Percentiles rank a stretch among this genome's conserved stretches.
These are phyloP conservation scores for Forsythia suspensa DNA, from an alignment of 257 asterid genomes.

Conservation along the genomic window DNA sequence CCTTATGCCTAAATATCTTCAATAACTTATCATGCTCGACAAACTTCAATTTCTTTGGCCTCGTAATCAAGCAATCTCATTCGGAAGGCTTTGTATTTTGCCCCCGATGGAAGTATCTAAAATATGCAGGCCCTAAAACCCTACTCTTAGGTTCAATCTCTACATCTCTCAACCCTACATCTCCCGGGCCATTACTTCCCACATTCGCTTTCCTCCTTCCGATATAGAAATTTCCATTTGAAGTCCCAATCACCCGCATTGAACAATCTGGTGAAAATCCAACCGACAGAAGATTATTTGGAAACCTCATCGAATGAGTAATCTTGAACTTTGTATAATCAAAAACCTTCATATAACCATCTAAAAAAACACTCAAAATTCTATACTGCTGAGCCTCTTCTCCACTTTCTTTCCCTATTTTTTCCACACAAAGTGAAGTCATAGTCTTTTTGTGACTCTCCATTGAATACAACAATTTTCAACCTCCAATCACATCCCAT, in stretches of 20 bases:
- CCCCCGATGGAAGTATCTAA: constrained; percentile 83
- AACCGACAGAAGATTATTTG: constrained; percentile 65
- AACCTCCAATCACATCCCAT: constrained; percentile 98
- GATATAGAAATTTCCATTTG: constrained; percentile 69
- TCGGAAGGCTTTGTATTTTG: constrained; percentile 70
- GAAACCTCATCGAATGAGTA: constrained; percentile 83
- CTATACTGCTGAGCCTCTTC: constrained; percentile 62
- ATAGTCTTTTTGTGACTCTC: constrained; percentile 95
- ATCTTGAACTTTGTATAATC: constrained; percentile 80
- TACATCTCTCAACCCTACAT: constrained; percentile 41
- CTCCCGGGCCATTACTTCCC: constrained; percentile 28
- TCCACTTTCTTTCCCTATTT: constrained; percentile 47
- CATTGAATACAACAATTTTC: constrained; percentile 77
- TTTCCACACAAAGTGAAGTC: constrained; percentile 71
- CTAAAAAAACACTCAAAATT: constrained; percentile 76
- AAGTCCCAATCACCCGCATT: constrained; percentile 73
- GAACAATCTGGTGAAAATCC: constrained; percentile 79
- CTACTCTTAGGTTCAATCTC: constrained; percentile 46
- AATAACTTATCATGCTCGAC: constrained; percentile 70
- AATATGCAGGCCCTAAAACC: constrained; percentile 71
- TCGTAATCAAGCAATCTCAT: constrained; percentile 64
- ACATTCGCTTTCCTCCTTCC: constrained; percentile 67
- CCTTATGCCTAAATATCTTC: constrained; percentile 85
- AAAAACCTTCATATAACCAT: constrained; percentile 89
- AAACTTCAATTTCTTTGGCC: constrained; percentile 67